Conservation (phyloP, 192 early-diverging fungal genomes). For the Cetraspora pellucida region DNA sequence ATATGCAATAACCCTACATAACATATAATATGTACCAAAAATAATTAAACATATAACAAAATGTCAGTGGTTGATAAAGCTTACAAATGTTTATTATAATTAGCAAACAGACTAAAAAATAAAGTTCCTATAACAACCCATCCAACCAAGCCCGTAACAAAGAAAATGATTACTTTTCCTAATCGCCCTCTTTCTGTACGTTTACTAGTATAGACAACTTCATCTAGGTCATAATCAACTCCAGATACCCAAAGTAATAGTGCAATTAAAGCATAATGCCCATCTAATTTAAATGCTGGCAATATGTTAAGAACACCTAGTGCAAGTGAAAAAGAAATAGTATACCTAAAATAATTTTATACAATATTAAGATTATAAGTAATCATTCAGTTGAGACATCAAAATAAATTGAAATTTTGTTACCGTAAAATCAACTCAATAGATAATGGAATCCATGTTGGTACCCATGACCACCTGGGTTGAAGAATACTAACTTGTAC, state of each 20-base stretch:
- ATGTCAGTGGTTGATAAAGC: too few relatives aligned
- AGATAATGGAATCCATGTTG: slow-evolving; percentile 59
- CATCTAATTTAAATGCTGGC: slow-evolving; percentile 70
- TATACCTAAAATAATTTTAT: slow-evolving; percentile 49
- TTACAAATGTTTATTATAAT: neutral
- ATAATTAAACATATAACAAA: too few relatives aligned
- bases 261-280: slow-evolving; percentile 64
- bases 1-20: too few relatives aligned
- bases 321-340: slow-evolving; percentile 68
- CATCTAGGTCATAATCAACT: neutral
- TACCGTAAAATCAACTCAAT: slow-evolving; percentile 60
- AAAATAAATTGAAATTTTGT: slow-evolving; percentile 10
- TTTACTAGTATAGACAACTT: neutral
- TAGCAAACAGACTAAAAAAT: neutral
- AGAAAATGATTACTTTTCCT: neutral
- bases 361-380: slow-evolving; percentile 34
- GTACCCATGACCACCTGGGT: slow-evolving; percentile 57
- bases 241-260: slow-evolving; percentile 23
- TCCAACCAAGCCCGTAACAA: slow-evolving; percentile 16
- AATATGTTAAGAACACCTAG: slow-evolving; percentile 73
- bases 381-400: neutral
- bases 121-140: slow-evolving; percentile 30
- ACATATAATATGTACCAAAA: too few relatives aligned
- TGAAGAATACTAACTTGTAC: slow-evolving; percentile 64
- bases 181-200: neutral